Evolutionary conservation across 306 rosid species (phyloP).

Genomic region (Potentilla sterilis): DNA sequence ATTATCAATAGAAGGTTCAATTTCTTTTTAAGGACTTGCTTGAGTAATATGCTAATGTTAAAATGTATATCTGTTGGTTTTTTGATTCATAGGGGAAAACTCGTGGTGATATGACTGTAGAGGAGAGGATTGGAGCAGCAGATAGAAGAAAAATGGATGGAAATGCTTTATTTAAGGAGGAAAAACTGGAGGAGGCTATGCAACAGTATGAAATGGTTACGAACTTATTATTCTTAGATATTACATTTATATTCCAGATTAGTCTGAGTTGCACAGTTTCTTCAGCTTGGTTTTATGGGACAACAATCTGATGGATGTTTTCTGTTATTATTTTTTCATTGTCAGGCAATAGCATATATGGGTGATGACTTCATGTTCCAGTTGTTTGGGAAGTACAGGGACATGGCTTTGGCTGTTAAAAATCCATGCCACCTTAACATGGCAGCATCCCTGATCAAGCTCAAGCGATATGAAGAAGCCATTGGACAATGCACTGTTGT

Average conservation of each 20-base stretch:
- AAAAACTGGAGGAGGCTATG: conserved; percentile 95
- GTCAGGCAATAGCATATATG: conserved; percentile 89
- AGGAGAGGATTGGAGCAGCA: conserved; percentile 89
- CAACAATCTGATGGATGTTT: conserved; percentile 9
- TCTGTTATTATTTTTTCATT: not conserved
- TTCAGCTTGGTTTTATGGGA: conserved; percentile 1
- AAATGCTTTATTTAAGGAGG: conserved; percentile 77
- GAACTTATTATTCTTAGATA: conserved; percentile 36
- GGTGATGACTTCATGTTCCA: conserved; percentile 98
- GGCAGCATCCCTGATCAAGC: conserved; percentile 88
- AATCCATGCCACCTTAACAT: conserved; percentile 96
- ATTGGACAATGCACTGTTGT: conserved; percentile 79
- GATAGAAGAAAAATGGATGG: conserved; percentile 93
- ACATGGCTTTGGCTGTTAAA: conserved; percentile 92
- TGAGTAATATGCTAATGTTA: conserved; percentile 32
- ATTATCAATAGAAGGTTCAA: not conserved
- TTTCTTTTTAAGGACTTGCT: conserved; percentile 7
- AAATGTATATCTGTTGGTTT: not conserved
- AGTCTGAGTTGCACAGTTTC: not conserved
- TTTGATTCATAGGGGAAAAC: conserved; percentile 64
- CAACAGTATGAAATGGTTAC: conserved; percentile 97
- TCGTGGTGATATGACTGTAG: conserved; percentile 93
- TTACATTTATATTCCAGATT: conserved; percentile 13
- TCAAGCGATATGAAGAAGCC: conserved; percentile 80
- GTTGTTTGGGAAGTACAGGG: conserved; percentile 84